phyloP scores from a whole-genome alignment of 352 stramenopile genomes.

The Phytophthora ohioensis region DNA sequence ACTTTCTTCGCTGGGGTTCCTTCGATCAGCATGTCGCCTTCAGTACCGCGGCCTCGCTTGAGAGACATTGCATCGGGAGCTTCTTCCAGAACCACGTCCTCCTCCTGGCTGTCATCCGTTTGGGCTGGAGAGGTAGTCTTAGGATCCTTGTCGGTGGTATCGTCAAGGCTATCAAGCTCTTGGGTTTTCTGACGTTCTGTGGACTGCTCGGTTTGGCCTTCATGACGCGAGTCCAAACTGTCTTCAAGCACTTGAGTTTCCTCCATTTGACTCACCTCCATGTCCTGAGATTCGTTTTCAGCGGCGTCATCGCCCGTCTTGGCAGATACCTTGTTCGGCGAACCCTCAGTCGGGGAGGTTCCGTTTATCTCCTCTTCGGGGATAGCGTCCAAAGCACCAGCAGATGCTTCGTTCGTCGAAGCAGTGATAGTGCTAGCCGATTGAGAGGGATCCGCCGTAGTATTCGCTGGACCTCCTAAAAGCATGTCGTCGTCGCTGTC shows the following conservation, averaged over 20 bases:
- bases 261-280: conserved; percentile 30
- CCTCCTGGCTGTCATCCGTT: conserved; percentile 12
- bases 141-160: conserved; percentile 1
- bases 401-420: conserved; percentile 11
- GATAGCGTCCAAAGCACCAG: background rate
- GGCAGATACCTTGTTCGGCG: background rate
- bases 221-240: conserved; percentile 1
- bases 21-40: conserved; percentile 17
- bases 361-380: conserved; percentile 11
- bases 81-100: conserved; percentile 1
- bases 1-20: conserved; percentile 39
- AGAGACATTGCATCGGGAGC: conserved; percentile 14
- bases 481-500: conserved; percentile 61
- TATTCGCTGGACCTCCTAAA: conserved; percentile 16
- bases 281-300: conserved; percentile 21
- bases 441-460: conserved; percentile 9
- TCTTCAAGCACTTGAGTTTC: conserved; percentile 36
- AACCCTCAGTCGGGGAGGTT: no score
- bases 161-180: conserved; percentile 7
- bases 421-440: conserved; percentile 1
- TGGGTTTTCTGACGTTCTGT: conserved; percentile 16
- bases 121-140: background rate
- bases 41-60: conserved; percentile 33
- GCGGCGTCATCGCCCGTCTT: conserved; percentile 4
- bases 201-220: conserved; percentile 16